Percentiles rank a stretch among this genome's conserved stretches.
Conservation (phyloP, 192 early-diverging fungal species). For the Pilobolus umbonatus region DNA sequence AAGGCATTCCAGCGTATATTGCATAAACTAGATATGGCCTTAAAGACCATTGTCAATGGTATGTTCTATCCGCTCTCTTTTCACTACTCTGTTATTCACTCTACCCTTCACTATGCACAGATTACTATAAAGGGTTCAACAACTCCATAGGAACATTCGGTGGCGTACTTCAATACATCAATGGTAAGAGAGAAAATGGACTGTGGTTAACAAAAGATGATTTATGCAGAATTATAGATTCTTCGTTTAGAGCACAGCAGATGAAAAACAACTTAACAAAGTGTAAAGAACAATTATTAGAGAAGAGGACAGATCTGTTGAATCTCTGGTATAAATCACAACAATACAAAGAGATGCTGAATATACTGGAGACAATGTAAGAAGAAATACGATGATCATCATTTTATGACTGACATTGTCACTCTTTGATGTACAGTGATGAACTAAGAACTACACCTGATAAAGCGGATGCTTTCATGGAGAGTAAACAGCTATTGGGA, state of each 20-base stretch:
- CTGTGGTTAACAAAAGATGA: background rate
- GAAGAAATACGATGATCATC: background rate
- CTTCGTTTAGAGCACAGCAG: conserved; percentile 58
- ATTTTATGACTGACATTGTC: too few species aligned
- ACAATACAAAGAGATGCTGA: conserved; percentile 74
- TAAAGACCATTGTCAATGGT: conserved; percentile 68
- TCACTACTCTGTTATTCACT: background rate
- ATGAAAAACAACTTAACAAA: conserved; percentile 60
- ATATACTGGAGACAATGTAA: conserved; percentile 66
- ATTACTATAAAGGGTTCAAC: conserved; percentile 79
- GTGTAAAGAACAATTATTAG: conserved; percentile 56
- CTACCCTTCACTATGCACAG: conserved; percentile 20
- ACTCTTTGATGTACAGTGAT: conserved; percentile 39
- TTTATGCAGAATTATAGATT: conserved; percentile 30
- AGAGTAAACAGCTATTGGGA: conserved; percentile 66
- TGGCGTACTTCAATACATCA: conserved; percentile 67
- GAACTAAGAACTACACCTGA: conserved; percentile 62
- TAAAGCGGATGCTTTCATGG: conserved; percentile 51
- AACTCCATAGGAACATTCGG: conserved; percentile 78
- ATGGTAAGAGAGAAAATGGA: conserved; percentile 35
- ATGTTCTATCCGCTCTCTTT: conserved; percentile 4
- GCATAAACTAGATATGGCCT: conserved; percentile 56
- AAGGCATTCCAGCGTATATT: conserved; percentile 58
- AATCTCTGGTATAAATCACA: conserved; percentile 72
- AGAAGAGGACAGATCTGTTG: conserved; percentile 60